Evolutionary conservation across 2,329 filamentous ascomycete genomes (phyloP), one percentile per base, ranked within the genome.

Genomic region (Aspergillus intermedius): DNA sequence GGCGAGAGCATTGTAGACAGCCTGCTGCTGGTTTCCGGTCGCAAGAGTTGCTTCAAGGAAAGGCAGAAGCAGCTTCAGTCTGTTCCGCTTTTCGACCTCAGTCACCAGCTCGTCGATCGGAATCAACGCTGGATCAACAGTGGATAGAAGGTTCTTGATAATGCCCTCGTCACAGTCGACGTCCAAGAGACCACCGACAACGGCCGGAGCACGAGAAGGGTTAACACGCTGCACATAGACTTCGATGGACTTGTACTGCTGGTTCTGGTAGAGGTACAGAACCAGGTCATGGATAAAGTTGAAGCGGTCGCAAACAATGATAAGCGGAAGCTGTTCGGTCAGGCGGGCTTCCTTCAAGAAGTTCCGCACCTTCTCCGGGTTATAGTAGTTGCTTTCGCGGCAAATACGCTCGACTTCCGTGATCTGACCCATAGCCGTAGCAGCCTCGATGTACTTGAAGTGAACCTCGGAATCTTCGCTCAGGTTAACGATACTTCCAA

Each of bases 391-490:
- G 78, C 86, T 94, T 69, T 98, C 93, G 53, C 94, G 84, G 75
- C 91, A 97, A 63, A 98, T 91, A 47, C 93, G 87, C 78, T 98
- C 91, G 17, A 98, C 93, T 66, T 98, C 93, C 57, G 88, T 91
- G 64, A 95, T 82, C 71, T 98, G 91, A 25, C 86, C 84, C 82
- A 95, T 94, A 65, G 84, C 87, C 21, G 91, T 95, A 28, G 94
- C 93, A 48, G 93, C 90, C 73, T 98, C 91, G 51, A 98, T 95
- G 72, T 98, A 98, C 78, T 98, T 98, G 83, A 96, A 98, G 67
- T 93, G 87, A 25, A 98, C 93, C 66, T 98, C 93, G 19, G 87
- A 80, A 61, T 97, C 93, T 69, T 97, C 89, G 49, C 88, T 95
- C 43, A 98, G 77, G 68, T 98, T 98, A 71, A 98, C 91, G 59